Evolutionary conservation across 2,329 filamentous ascomycete genomes (phyloP).

Genomic region (Botryotinia narcissicola): DNA sequence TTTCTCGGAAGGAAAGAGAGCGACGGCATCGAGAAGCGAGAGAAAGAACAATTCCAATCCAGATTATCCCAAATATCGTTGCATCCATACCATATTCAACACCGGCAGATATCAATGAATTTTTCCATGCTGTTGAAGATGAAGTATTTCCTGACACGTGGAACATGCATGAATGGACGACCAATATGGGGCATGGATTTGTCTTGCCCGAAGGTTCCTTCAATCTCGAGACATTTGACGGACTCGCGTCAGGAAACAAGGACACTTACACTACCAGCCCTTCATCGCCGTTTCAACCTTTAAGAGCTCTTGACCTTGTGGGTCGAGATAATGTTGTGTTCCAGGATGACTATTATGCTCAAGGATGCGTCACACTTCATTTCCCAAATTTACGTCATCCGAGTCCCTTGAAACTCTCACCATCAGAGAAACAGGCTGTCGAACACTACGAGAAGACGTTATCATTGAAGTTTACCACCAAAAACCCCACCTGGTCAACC

Average conservation of each 20-base stretch:
- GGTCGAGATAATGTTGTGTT: not conserved
- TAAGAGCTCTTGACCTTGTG: not conserved
- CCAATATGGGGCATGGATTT: not conserved
- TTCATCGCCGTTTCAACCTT: not conserved
- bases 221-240: not conserved
- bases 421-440: not conserved
- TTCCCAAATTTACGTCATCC: not conserved
- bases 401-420: not conserved
- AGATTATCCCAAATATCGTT: not conserved
- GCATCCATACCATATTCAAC: not conserved
- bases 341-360: not conserved
- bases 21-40: constrained; percentile 5
- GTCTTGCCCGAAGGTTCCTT: not conserved
- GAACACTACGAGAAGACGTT: constrained; percentile 4
- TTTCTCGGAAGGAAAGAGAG: not conserved
- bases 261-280: not conserved
- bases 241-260: not conserved
- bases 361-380: not conserved
- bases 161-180: constrained; percentile 5
- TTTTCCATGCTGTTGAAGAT: not conserved
- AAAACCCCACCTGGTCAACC: constrained; percentile 3
- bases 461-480: constrained; percentile 6
- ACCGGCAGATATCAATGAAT: not conserved
- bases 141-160: not conserved
- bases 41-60: not conserved